A percentile compares a stretch with the other conserved stretches of the same genome.
Conservation (phyloP, 805 yeast species). For the Pichia exigua region DNA sequence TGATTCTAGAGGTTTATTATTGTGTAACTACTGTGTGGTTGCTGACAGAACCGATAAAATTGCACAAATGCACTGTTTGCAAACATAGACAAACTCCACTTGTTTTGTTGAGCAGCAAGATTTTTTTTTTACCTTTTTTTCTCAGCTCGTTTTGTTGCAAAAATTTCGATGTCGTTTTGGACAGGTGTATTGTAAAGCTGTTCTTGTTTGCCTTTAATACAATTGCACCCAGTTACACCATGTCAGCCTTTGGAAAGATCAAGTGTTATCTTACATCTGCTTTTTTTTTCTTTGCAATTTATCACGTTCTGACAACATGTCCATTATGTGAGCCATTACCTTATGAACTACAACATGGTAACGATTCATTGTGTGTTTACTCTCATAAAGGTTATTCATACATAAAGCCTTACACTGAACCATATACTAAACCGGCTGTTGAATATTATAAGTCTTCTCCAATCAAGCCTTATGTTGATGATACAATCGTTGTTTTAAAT, state of each 20-base stretch:
- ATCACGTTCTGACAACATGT: constrained; percentile 19
- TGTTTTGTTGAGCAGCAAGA: too few species aligned
- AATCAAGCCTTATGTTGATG: constrained; percentile 19
- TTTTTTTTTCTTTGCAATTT: constrained; percentile 12
- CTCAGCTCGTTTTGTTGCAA: too few species aligned
- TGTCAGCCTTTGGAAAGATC: constrained; percentile 7
- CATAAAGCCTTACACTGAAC: constrained; percentile 18
- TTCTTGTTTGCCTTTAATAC: not conserved
- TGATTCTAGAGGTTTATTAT: not conserved
- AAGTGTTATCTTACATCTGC: constrained; percentile 15
- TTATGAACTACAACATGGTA: constrained; percentile 2
- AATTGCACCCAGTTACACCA: constrained; percentile 2
- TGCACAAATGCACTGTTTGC: too few species aligned
- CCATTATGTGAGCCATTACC: constrained; percentile 17
- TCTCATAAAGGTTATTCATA: constrained; percentile 16
- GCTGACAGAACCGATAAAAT: too few species aligned
- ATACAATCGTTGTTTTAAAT: constrained; percentile 1
- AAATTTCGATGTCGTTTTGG: too few species aligned
- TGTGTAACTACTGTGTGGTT: not conserved
- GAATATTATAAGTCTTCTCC: constrained; percentile 16
- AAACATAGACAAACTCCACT: too few species aligned
- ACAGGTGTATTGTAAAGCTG: too few species aligned
- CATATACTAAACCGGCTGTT: constrained; percentile 10
- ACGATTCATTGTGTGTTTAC: constrained; percentile 17
- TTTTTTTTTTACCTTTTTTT: too few species aligned